These are phyloP conservation scores for Chlamydomonas sp. DNA, from an alignment of 139 green algal genomes.

Conservation along the genomic window DNA sequence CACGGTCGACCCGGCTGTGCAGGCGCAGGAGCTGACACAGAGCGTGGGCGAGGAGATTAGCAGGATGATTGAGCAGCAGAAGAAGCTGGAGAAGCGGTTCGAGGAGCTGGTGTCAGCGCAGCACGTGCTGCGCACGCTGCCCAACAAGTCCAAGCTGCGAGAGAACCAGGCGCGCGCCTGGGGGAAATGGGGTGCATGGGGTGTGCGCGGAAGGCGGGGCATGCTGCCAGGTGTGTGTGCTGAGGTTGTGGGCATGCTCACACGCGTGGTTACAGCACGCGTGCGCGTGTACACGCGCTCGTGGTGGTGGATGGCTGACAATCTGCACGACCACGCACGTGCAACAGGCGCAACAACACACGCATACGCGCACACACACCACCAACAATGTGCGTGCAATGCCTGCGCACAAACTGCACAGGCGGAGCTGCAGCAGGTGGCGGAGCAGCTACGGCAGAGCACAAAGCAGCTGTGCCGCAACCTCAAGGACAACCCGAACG, in stretches of 20 bases:
- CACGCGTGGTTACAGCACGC: too few species aligned
- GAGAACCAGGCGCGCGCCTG: conserved; percentile 43
- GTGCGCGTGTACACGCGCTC: too few species aligned
- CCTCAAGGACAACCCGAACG: conserved; percentile 75
- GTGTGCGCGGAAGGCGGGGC: too few species aligned
- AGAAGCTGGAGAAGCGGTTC: conserved; percentile 59
- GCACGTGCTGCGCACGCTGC: conserved; percentile 43
- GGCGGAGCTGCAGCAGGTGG: conserved; percentile 55
- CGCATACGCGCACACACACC: too few species aligned
- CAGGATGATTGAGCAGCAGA: conserved; percentile 63
- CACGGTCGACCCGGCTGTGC: conserved; percentile 52
- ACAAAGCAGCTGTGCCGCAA: conserved; percentile 69
- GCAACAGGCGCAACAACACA: too few species aligned
- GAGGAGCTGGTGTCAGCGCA: conserved; percentile 54
- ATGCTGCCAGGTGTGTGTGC: too few species aligned
- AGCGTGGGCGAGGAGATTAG: conserved; percentile 70
- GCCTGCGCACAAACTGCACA: conserved; percentile 15
- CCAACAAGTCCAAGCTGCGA: conserved; percentile 62
- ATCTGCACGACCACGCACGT: too few species aligned
- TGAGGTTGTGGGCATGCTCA: too few species aligned
- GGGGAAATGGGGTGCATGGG: too few species aligned
- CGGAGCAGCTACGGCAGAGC: conserved; percentile 52
- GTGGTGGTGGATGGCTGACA: too few species aligned
- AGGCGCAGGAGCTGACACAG: conserved; percentile 59
- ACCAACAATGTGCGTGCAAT: too few species aligned